phyloP scores from a whole-genome alignment of 441 rosid genomes.

The Biscutella laevigata region DNA sequence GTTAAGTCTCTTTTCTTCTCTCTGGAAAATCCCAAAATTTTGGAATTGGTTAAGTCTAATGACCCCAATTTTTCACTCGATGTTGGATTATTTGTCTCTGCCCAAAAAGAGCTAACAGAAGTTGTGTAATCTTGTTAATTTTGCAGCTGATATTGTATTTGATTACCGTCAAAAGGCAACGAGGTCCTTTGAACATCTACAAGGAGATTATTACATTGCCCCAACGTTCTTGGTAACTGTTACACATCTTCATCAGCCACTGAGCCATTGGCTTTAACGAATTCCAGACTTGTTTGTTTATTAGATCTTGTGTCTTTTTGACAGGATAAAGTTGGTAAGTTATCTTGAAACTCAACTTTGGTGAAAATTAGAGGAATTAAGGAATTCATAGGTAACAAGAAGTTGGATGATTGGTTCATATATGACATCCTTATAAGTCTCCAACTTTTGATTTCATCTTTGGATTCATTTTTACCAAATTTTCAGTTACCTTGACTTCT shows the following conservation, averaged over 20 bases:
- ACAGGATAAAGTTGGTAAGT: constrained; percentile 98
- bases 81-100: neutral
- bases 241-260: too few relatives aligned
- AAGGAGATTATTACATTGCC: constrained; percentile 88
- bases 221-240: constrained; percentile 69
- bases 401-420: neutral
- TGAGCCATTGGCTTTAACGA: too few relatives aligned
- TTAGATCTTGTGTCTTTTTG: constrained; percentile 7
- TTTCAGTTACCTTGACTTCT: neutral
- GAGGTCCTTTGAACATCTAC: constrained; percentile 77
- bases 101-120: neutral
- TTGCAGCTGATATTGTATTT: constrained; percentile 86
- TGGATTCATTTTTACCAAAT: neutral
- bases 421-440: constrained; percentile 3
- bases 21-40: neutral
- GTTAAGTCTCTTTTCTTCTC: constrained; percentile 27
- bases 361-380: constrained; percentile 18
- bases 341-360: constrained; percentile 24
- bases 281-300: too few relatives aligned
- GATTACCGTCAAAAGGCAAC: constrained; percentile 89
- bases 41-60: neutral
- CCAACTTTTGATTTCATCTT: constrained; percentile 16
- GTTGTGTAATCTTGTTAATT: neutral
- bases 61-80: neutral
- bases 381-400: neutral